These are phyloP conservation scores for Asparagopsis taxiformis DNA, from an alignment of 31 red algal species.

Conservation along the genomic window DNA sequence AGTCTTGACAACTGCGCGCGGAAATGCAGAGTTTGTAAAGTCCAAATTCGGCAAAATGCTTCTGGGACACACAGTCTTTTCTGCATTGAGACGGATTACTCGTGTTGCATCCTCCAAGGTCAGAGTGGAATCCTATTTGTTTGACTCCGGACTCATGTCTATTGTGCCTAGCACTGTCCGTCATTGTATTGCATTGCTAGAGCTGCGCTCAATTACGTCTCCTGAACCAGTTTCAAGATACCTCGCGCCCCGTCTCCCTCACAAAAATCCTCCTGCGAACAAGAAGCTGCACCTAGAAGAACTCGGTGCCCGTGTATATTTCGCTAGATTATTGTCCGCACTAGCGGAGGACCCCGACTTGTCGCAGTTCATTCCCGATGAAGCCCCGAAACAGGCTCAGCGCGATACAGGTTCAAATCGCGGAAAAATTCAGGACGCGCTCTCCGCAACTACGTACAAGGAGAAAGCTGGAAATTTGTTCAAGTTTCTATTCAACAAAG, in stretches of 20 bases:
- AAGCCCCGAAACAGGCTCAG: slow-evolving; percentile 52
- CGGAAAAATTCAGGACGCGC: slow-evolving; percentile 7
- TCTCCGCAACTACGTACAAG: slow-evolving; percentile 13
- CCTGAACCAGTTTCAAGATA: slow-evolving; percentile 46
- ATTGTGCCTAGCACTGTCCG: slow-evolving; percentile 74
- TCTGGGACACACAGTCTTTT: slow-evolving; percentile 72
- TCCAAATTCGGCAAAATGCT: slow-evolving; percentile 66
- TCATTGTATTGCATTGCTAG: slow-evolving; percentile 66
- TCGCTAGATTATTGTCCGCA: slow-evolving; percentile 44
- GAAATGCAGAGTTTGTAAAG: slow-evolving; percentile 45
- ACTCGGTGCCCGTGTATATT: slow-evolving; percentile 79
- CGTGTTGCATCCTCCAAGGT: slow-evolving; percentile 33
- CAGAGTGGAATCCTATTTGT: slow-evolving; percentile 60
- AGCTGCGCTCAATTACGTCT: slow-evolving; percentile 38
- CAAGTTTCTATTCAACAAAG: slow-evolving; percentile 69
- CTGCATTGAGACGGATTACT: slow-evolving; percentile 55
- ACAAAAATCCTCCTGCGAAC: slow-evolving; percentile 53
- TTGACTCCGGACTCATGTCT: slow-evolving; percentile 67
- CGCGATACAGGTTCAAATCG: slow-evolving; percentile 7
- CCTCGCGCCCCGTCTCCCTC: slow-evolving; percentile 62
- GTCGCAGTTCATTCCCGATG: slow-evolving; percentile 37
- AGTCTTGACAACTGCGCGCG: slow-evolving; percentile 17
- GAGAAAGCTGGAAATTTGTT: slow-evolving; percentile 48
- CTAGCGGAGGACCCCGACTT: slow-evolving; percentile 74
- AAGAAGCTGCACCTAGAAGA: slow-evolving; percentile 51